phyloP scores from a whole-genome alignment of 306 rosid species.

The Malus fusca region DNA sequence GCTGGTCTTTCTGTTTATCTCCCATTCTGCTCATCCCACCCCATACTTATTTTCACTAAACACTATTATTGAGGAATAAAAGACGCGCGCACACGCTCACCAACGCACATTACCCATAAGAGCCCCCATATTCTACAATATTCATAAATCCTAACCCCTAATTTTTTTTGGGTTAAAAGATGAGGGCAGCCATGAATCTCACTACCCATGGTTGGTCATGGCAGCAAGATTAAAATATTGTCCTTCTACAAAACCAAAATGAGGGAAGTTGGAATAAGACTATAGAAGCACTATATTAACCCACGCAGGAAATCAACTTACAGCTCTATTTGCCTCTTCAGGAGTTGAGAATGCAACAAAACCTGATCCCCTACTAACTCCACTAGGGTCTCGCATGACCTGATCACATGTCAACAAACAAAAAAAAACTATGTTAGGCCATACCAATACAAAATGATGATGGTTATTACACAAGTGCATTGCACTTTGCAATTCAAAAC shows the following conservation, averaged over 20 bases:
- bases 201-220: background rate
- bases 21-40: background rate
- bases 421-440: conserved; percentile 3
- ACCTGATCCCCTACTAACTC: conserved; percentile 89
- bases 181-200: background rate
- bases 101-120: background rate
- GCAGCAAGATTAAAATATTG: background rate
- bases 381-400: conserved; percentile 98
- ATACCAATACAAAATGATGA: background rate
- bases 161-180: background rate
- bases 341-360: conserved; percentile 95
- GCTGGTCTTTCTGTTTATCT: background rate
- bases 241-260: background rate
- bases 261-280: background rate
- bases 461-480: background rate
- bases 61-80: background rate
- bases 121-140: background rate
- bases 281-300: background rate
- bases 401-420: conserved; percentile 25
- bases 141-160: background rate
- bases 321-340: conserved; percentile 96
- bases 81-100: background rate
- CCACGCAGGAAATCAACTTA: conserved; percentile 32
- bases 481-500: background rate
- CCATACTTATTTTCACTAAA: background rate